Conservation (phyloP, 176 grass and related monocot genomes). For the Bothriochloa decipiens region DNA sequence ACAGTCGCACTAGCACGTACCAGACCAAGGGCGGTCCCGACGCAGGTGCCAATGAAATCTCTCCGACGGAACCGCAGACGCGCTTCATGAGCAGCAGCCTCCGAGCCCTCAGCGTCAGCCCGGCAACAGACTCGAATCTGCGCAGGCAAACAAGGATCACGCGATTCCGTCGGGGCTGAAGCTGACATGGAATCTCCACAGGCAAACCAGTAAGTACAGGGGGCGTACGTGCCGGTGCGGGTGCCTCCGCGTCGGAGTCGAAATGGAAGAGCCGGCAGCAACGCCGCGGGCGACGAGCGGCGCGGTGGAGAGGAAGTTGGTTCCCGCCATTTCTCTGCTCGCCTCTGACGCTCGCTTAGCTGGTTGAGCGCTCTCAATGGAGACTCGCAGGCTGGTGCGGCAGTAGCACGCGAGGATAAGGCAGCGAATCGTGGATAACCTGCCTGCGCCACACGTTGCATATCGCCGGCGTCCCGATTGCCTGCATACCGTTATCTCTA, state of each 20-base stretch:
- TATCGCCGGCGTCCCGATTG: conserved; percentile 3
- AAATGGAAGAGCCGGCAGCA: neutral
- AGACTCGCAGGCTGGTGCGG: neutral
- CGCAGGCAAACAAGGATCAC: neutral
- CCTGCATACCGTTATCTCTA: neutral
- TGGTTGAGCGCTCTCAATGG: neutral
- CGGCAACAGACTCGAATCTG: conserved; percentile 47
- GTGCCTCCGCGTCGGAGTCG: conserved; percentile 29
- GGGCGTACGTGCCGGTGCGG: conserved; percentile 30
- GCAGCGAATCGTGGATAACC: conserved; percentile 27
- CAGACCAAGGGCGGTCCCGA: conserved; percentile 51
- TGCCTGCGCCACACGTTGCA: conserved; percentile 43
- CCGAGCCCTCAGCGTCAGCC: conserved; percentile 27
- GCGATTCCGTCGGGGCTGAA: no score
- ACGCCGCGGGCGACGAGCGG: conserved; percentile 35
- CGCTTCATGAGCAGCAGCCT: neutral
- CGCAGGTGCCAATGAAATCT: conserved; percentile 57
- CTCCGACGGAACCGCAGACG: conserved; percentile 44
- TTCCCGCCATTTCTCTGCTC: conserved; percentile 58
- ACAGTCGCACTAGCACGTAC: conserved; percentile 38
- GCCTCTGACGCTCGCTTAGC: neutral
- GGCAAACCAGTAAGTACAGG: neutral
- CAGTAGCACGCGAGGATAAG: conserved; percentile 49
- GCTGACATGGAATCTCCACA: neutral
- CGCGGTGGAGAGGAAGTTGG: conserved; percentile 52